phyloP scores from a whole-genome alignment of 192 early-diverging fungal species.

The Backusella tarrabulga region DNA sequence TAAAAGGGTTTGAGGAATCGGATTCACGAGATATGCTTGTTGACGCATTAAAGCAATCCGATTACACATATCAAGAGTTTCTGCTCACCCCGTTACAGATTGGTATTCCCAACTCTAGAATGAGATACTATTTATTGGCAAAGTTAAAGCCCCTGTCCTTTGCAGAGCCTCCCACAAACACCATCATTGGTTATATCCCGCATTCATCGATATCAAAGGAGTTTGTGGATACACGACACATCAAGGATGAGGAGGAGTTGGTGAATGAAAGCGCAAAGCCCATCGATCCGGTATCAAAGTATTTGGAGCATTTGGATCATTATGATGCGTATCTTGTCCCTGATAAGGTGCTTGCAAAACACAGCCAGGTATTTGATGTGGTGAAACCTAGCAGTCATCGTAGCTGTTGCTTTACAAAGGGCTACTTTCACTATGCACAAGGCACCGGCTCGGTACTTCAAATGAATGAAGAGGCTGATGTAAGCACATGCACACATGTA shows the following conservation, averaged over 20 bases:
- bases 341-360: slow-evolving; percentile 50
- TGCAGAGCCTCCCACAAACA: slow-evolving; percentile 35
- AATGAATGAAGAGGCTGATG: slow-evolving; percentile 45
- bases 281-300: slow-evolving; percentile 23
- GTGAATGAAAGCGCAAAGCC: not conserved
- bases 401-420: slow-evolving; percentile 84
- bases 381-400: slow-evolving; percentile 58
- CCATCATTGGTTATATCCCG: slow-evolving; percentile 43
- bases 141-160: slow-evolving; percentile 40
- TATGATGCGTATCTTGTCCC: slow-evolving; percentile 46
- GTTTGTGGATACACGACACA: slow-evolving; percentile 35
- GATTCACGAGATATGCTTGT: slow-evolving; percentile 58
- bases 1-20: slow-evolving; percentile 75
- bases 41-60: slow-evolving; percentile 44
- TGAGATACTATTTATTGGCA: slow-evolving; percentile 70
- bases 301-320: slow-evolving; percentile 19
- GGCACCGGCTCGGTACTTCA: slow-evolving; percentile 57
- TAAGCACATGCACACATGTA: slow-evolving; percentile 27
- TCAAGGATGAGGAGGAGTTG: slow-evolving; percentile 26
- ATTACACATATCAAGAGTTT: slow-evolving; percentile 69
- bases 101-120: slow-evolving; percentile 76
- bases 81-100: slow-evolving; percentile 73
- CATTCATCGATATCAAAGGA: slow-evolving; percentile 21
- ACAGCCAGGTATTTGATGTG: slow-evolving; percentile 60
- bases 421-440: slow-evolving; percentile 69